Evolutionary conservation across 2,329 filamentous ascomycete species (phyloP).

Genomic region (Cladosporium sp.): DNA sequence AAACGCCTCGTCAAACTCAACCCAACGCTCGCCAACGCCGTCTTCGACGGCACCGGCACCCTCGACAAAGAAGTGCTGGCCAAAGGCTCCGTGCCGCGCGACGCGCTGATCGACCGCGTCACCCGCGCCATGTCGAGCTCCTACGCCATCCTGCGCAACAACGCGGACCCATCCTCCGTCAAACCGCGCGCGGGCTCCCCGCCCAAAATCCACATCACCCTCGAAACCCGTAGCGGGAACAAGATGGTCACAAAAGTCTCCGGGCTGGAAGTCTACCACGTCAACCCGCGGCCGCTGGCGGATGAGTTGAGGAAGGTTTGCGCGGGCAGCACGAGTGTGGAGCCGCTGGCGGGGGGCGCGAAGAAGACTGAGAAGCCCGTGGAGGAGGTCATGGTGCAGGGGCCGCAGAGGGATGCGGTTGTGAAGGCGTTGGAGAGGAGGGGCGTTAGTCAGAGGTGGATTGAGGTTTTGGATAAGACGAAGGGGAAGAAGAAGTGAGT

Average conservation of each 20-base stretch:
- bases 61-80: constrained; percentile 55
- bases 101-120: constrained; percentile 58
- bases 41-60: constrained; percentile 51
- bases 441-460: constrained; percentile 56
- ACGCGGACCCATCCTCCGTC: constrained; percentile 37
- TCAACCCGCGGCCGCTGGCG: constrained; percentile 56
- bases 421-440: constrained; percentile 56
- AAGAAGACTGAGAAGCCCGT: constrained; percentile 59
- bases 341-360: constrained; percentile 55
- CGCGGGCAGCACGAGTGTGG: constrained; percentile 63
- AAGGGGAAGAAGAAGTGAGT: constrained; percentile 50
- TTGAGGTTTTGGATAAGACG: constrained; percentile 64
- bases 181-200: constrained; percentile 60
- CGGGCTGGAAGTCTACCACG: constrained; percentile 58
- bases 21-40: constrained; percentile 58
- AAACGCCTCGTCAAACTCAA: constrained; percentile 59
- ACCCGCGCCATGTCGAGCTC: constrained; percentile 53
- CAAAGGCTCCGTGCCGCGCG: constrained; percentile 55
- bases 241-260: constrained; percentile 62
- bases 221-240: constrained; percentile 63
- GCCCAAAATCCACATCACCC: constrained; percentile 55
- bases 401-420: constrained; percentile 60
- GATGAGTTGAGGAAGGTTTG: constrained; percentile 65
- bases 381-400: constrained; percentile 65
- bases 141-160: constrained; percentile 53